Evolutionary conservation across 148 eudicot genomes (phyloP).

Genomic region (Rhododendron ferrugineum): DNA sequence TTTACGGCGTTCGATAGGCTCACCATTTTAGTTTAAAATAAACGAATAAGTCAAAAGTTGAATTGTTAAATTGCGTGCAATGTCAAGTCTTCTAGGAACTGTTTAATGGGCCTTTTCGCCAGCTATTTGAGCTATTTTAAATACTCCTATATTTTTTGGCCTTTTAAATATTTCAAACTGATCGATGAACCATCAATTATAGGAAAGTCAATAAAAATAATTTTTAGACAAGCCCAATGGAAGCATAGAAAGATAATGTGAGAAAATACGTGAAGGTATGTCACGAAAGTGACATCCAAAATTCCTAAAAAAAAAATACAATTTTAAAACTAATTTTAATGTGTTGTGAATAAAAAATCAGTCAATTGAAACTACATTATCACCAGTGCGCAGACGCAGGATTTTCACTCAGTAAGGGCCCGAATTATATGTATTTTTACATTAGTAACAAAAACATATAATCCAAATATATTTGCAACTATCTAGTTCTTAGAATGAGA

Average conservation of each 20-base stretch:
- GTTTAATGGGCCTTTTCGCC: not conserved
- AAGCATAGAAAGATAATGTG: not conserved
- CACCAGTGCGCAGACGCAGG: accelerated
- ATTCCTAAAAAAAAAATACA: not conserved
- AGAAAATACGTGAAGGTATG: not conserved
- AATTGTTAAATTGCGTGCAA: not conserved
- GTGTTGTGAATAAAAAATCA: not conserved
- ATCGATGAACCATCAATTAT: not conserved
- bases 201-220: not conserved
- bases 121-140: not conserved
- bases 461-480: no score
- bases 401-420: no score
- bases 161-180: not conserved
- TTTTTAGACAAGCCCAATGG: not conserved
- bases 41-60: no score
- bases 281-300: not conserved
- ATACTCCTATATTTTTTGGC: not conserved
- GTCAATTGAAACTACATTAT: not conserved
- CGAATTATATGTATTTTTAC: no score
- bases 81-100: not conserved
- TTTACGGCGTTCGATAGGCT: no score
- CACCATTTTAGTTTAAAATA: no score
- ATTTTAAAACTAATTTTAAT: not conserved
- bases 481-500: no score
- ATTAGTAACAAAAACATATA: no score